Base-by-base conservation (phyloP, 2,329 filamentous ascomycete genomes). In the Penicillium aurantiogriseum region DNA sequence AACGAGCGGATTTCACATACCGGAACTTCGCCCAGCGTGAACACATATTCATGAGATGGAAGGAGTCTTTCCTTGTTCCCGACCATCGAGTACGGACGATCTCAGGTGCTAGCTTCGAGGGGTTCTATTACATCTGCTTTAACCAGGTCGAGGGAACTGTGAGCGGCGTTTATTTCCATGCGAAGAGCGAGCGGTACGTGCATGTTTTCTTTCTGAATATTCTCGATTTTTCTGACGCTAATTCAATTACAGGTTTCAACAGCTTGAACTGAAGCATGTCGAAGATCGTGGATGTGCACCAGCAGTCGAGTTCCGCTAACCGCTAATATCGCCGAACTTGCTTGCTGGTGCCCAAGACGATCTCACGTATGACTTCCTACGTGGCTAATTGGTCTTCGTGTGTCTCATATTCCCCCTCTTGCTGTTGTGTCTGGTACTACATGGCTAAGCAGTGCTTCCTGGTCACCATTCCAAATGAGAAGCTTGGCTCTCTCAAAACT, bases 51-150 rank as follows among this genome's bases (percentile, higher is more conserved):
- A 99, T 99, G 94, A 87, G 94, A 59, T 99, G 94, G 94, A 99
- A 99, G 76, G 94, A 99, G 71, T 92, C 96, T 69, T 99, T 99
- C 69, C 80, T 99, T 0, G 94, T 99, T 0, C 94, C 94, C 1
- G 92, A 99, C 69, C 94, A 99, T 73, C 85, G 90, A 17, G 92
- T 97, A 21, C 85, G 88, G 60, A 95, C 90, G 11, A 96, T 99
- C 60, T 90, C 87, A 35, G 94, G 94, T 19, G 94, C 94, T 8
- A 97, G 93, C 70, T 99, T 97, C 59, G 94, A 99, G 71, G 94
- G 94, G 0, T 99, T 99, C 73, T 99, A 97, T 74, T 99, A 99
- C 71, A 97, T 99, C 65, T 97, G 92, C 78, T 97, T 97, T 79
- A 96, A 97, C 74, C 93, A 97, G 76, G 80, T 91, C 48, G 85